Evolutionary conservation across 1,284 basidiomycete genomes (phyloP).

Genomic region (Ustilago shanxiensis): DNA sequence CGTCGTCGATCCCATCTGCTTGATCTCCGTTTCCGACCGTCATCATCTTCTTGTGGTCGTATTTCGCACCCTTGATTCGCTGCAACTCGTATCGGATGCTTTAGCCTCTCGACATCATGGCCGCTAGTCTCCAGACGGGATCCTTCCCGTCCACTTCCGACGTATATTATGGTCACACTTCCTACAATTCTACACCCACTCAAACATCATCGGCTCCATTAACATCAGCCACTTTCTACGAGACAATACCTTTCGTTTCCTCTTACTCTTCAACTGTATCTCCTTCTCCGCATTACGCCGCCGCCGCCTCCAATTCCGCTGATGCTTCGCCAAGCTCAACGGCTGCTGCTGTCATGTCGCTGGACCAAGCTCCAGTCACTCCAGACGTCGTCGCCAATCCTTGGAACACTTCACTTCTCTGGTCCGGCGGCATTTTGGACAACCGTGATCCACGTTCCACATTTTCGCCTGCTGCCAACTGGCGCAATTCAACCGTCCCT

Average conservation of each 20-base stretch:
- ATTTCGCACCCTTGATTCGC: not conserved
- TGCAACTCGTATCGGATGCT: not conserved
- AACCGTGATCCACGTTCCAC: conserved; percentile 40
- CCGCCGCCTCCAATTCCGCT: not conserved
- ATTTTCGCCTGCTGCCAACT: conserved; percentile 29
- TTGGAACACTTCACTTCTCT: conserved; percentile 46
- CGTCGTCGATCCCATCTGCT: not conserved
- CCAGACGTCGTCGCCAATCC: conserved; percentile 49
- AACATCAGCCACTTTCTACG: not conserved
- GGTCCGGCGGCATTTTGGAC: conserved; percentile 39
- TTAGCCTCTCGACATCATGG: not conserved
- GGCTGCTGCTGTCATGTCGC: not conserved
- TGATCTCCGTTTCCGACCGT: not conserved
- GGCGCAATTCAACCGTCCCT: conserved; percentile 27
- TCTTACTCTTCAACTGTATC: not conserved
- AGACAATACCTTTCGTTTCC: no score
- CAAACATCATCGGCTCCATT: no score
- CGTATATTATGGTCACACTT: no score
- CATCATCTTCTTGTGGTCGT: not conserved
- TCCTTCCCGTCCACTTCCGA: not conserved
- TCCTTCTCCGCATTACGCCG: not conserved
- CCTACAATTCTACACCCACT: not conserved
- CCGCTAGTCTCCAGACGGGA: not conserved
- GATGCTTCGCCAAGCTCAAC: not conserved
- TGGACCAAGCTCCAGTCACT: conserved; percentile 1